A percentile compares a stretch with the other conserved stretches of the same genome.
Conservation (phyloP, 2,329 filamentous ascomycete genomes). For the Monascus ruber region DNA sequence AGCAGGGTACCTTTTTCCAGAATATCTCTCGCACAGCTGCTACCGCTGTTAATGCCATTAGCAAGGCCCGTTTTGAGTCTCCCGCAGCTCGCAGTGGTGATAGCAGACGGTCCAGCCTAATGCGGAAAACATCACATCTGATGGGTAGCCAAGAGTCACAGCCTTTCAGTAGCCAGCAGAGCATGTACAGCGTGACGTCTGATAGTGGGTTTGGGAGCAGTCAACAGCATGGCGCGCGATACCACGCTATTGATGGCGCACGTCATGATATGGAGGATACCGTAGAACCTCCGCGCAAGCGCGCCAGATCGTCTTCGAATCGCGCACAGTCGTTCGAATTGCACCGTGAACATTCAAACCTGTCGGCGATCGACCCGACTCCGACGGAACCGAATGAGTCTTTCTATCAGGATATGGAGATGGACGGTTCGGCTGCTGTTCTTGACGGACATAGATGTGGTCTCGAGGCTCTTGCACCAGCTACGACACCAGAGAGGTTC, state of each 20-base stretch:
- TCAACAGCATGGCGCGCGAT: constrained; percentile 46
- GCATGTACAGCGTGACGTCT: constrained; percentile 54
- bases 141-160: constrained; percentile 51
- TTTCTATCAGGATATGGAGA: constrained; percentile 29
- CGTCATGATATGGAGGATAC: constrained; percentile 41
- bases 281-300: constrained; percentile 72
- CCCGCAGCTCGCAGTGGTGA: constrained; percentile 59
- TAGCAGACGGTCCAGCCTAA: constrained; percentile 55
- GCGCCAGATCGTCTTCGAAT: constrained; percentile 49
- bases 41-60: constrained; percentile 88
- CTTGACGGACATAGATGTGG: constrained; percentile 24
- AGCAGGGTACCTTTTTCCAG: constrained; percentile 84
- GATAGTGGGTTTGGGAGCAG: constrained; percentile 60
- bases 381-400: constrained; percentile 37
- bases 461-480: constrained; percentile 37
- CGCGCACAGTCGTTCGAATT: constrained; percentile 27
- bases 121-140: constrained; percentile 57
- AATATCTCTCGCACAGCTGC: constrained; percentile 91
- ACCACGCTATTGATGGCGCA: constrained; percentile 31
- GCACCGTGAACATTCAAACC: constrained; percentile 18
- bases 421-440: constrained; percentile 18
- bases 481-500: constrained; percentile 54
- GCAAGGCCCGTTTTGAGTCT: constrained; percentile 88
- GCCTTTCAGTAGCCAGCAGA: constrained; percentile 72
- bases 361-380: constrained; percentile 30